phyloP scores from a whole-genome alignment of 202 grass and related monocot genomes.

The Zoysia matrella region DNA sequence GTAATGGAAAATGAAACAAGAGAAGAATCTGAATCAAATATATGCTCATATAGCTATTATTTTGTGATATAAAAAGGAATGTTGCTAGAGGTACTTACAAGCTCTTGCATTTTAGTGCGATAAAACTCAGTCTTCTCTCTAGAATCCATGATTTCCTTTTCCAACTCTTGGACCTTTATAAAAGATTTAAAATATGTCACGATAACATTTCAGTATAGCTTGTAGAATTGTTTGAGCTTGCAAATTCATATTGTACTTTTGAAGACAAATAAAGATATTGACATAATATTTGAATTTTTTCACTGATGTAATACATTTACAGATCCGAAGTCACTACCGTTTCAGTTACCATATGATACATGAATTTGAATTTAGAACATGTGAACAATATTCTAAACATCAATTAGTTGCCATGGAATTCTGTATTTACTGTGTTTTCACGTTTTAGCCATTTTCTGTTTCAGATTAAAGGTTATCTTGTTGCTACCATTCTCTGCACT shows the following conservation, averaged over 20 bases:
- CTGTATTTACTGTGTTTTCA: slow-evolving; percentile 17
- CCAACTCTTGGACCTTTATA: slow-evolving; percentile 96
- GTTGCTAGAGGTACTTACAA: slow-evolving; percentile 71
- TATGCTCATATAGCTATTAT: slow-evolving; percentile 26
- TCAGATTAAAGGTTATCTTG: background rate
- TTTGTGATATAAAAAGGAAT: slow-evolving; percentile 17
- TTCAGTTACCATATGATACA: slow-evolving; percentile 11
- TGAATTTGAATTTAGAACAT: slow-evolving; percentile 16
- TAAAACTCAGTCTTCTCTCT: slow-evolving; percentile 96
- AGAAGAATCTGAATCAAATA: slow-evolving; percentile 20
- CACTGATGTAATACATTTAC: slow-evolving; percentile 5
- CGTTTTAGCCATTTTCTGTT: slow-evolving; percentile 17
- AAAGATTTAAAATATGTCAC: slow-evolving; percentile 41
- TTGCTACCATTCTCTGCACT: background rate
- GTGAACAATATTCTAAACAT: slow-evolving; percentile 13
- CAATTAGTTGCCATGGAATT: slow-evolving; percentile 13
- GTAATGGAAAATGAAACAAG: slow-evolving; percentile 26
- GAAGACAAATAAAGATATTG: background rate
- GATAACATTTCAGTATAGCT: slow-evolving; percentile 20
- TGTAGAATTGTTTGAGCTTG: slow-evolving; percentile 6
- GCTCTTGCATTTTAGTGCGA: slow-evolving; percentile 98
- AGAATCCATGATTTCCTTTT: slow-evolving; percentile 98
- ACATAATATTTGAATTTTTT: background rate
- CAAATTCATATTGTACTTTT: slow-evolving; percentile 24
- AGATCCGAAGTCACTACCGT: slow-evolving; percentile 16